Conservation (phyloP, 2,329 filamentous ascomycete species). For the Aspergillus japonicus region DNA sequence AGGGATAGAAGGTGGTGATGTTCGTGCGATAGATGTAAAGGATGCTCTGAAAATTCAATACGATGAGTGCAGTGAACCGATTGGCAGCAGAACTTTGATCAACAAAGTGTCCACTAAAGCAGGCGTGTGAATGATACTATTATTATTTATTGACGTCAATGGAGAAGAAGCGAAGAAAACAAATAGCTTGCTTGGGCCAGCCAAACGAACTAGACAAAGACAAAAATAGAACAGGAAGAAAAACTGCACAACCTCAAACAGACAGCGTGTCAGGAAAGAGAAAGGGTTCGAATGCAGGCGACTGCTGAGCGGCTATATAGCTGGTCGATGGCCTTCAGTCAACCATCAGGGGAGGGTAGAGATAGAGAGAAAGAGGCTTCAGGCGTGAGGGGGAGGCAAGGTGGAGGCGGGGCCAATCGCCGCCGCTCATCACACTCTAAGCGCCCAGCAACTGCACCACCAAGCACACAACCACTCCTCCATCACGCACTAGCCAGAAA, state of each 20-base stretch:
- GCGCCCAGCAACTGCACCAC: constrained; percentile 20
- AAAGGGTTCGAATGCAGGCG: constrained; percentile 13
- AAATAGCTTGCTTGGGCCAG: constrained; percentile 42
- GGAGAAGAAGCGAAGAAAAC: constrained; percentile 2
- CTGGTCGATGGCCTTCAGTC: not conserved
- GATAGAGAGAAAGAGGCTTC: not conserved
- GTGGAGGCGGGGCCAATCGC: constrained; percentile 15
- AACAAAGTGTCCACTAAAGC: constrained; percentile 32
- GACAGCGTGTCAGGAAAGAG: constrained; percentile 27
- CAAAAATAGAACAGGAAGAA: constrained; percentile 35
- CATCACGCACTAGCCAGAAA: constrained; percentile 16
- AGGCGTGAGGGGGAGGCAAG: not conserved
- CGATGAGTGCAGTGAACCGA: not conserved
- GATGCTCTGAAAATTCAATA: not conserved
- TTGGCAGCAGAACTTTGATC: constrained; percentile 30
- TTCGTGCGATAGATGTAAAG: not conserved
- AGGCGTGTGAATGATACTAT: constrained; percentile 26
- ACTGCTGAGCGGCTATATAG: constrained; percentile 37
- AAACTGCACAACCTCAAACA: constrained; percentile 35
- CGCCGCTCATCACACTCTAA: constrained; percentile 11
- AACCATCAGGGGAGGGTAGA: not conserved
- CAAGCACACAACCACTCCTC: constrained; percentile 10
- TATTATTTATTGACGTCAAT: constrained; percentile 18
- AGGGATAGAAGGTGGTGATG: constrained; percentile 4
- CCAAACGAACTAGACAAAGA: constrained; percentile 38